A percentile compares a stretch with the other conserved stretches of the same genome.
Evolutionary conservation across 345 rosid species (phyloP).

Genomic region (Carallia pectinifolia): DNA sequence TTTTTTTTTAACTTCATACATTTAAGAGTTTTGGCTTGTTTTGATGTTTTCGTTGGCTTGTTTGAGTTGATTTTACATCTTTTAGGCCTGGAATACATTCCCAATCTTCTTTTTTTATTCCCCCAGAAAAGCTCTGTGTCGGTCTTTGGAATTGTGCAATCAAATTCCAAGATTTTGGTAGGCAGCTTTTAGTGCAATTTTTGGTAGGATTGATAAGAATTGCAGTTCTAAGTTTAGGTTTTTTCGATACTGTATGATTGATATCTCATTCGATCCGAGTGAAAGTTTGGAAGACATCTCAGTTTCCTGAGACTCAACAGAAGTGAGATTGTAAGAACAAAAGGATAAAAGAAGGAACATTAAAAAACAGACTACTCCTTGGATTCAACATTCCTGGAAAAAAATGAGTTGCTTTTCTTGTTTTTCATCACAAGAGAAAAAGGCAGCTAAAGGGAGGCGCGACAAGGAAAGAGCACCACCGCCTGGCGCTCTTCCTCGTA

Average conservation of each 20-base stretch:
- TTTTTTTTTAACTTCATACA: not conserved
- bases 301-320: not conserved
- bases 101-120: no score
- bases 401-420: conserved; percentile 84
- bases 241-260: no score
- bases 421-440: conserved; percentile 60
- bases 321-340: not conserved
- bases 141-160: not conserved
- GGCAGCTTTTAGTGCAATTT: no score
- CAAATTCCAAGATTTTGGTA: no score
- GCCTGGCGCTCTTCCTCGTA: conserved; percentile 17
- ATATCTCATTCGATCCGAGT: no score
- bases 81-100: no score
- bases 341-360: not conserved
- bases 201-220: no score
- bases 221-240: no score
- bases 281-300: no score
- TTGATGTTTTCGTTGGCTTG: no score
- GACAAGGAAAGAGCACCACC: conserved; percentile 23
- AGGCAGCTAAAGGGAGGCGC: conserved; percentile 22
- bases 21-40: not conserved
- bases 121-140: not conserved
- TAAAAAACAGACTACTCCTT: not conserved
- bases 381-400: conserved; percentile 5
- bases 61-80: not conserved